Conservation (phyloP, 768 basidiomycete species). For the Cystofilobasidium capitatum region DNA sequence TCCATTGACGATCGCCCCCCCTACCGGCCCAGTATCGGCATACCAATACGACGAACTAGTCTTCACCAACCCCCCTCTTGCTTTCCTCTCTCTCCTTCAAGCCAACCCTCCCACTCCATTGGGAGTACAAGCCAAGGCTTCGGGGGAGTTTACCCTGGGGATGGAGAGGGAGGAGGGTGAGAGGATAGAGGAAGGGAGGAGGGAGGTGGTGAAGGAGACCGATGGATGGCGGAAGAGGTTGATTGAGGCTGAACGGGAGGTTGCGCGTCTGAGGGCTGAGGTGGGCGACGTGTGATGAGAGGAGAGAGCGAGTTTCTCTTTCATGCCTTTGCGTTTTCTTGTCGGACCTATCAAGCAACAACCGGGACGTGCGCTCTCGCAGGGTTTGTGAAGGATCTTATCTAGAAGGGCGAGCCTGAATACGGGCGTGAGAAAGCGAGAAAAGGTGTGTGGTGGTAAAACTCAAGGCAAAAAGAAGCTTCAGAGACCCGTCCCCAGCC, state of each 20-base stretch:
- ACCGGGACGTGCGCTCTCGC: too few relatives aligned
- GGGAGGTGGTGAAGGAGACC: conserved; percentile 61
- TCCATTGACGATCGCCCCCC: conserved; percentile 24
- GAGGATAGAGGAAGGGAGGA: conserved; percentile 64
- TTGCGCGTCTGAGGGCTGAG: conserved; percentile 56
- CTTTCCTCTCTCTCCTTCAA: conserved; percentile 71
- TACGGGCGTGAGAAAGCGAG: too few relatives aligned
- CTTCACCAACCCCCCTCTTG: conserved; percentile 82
- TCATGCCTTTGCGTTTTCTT: background rate
- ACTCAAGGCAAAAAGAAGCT: too few relatives aligned
- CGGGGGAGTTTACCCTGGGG: conserved; percentile 67
- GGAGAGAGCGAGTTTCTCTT: background rate
- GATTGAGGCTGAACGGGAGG: conserved; percentile 72
- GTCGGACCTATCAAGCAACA: too few relatives aligned
- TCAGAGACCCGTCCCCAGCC: too few relatives aligned
- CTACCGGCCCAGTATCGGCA: conserved; percentile 62
- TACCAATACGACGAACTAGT: conserved; percentile 99
- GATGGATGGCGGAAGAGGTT: conserved; percentile 56
- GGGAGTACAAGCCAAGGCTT: conserved; percentile 46
- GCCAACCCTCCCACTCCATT: conserved; percentile 74
- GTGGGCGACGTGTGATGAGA: conserved; percentile 29
- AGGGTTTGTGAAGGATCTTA: too few relatives aligned
- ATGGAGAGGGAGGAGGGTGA: conserved; percentile 86
- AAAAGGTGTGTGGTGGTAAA: too few relatives aligned
- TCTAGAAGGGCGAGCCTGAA: too few relatives aligned